Evolutionary conservation across 2,329 filamentous ascomycete genomes (phyloP).

Genomic region (Sarocladium strictum): DNA sequence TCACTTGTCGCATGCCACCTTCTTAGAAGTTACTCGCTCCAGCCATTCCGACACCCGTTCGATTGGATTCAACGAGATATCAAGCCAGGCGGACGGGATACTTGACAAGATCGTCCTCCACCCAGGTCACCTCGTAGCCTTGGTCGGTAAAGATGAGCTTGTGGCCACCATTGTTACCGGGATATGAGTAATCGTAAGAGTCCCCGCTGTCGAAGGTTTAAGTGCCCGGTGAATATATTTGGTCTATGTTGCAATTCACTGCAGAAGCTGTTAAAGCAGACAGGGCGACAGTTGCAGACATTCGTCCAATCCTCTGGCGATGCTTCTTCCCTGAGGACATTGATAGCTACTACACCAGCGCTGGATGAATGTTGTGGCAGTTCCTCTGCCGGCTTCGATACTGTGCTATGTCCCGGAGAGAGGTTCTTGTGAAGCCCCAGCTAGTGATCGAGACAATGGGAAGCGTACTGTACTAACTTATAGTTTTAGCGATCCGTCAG

Average conservation of each 20-base stretch:
- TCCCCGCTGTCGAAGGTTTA: background rate
- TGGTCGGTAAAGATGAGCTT: constrained; percentile 3
- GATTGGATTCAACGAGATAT: background rate
- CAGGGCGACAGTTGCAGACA: background rate
- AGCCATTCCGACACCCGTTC: background rate
- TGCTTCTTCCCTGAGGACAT: too few species aligned
- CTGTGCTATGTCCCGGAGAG: too few species aligned
- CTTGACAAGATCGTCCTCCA: background rate
- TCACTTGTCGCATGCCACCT: background rate
- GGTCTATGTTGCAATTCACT: background rate
- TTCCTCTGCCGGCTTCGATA: too few species aligned
- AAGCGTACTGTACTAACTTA: too few species aligned
- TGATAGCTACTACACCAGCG: too few species aligned
- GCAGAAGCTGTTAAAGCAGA: constrained; percentile 5
- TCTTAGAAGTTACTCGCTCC: background rate
- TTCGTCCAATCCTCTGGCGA: too few species aligned
- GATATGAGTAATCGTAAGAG: constrained; percentile 1
- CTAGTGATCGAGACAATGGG: too few species aligned
- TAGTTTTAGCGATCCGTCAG: too few species aligned
- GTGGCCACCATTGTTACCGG: constrained; percentile 4
- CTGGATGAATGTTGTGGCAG: too few species aligned
- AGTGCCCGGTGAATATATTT: background rate
- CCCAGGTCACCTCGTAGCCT: background rate
- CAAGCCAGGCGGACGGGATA: background rate
- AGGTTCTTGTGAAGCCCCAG: too few species aligned